These are phyloP conservation scores for Hericium erinaceus DNA, from an alignment of 768 basidiomycete species.

Conservation along the genomic window DNA sequence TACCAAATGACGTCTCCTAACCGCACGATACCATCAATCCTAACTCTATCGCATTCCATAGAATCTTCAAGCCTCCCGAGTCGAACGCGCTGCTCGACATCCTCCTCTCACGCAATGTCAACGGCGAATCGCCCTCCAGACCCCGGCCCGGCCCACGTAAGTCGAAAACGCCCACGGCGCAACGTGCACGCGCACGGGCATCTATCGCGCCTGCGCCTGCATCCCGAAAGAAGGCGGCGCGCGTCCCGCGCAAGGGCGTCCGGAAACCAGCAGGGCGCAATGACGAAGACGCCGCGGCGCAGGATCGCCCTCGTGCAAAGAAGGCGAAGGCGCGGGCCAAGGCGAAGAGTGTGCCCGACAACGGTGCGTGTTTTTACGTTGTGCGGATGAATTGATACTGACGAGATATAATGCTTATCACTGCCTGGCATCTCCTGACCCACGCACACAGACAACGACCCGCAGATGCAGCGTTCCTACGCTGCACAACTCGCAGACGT, in stretches of 20 bases:
- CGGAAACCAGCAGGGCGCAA: background rate
- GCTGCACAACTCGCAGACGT: too few species aligned
- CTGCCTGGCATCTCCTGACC: too few species aligned
- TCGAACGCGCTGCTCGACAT: conserved; percentile 43
- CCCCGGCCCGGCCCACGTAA: background rate
- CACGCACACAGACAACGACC: too few species aligned
- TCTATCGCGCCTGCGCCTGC: background rate
- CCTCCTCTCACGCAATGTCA: conserved; percentile 39
- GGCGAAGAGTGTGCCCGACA: too few species aligned
- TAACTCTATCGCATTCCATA: conserved; percentile 12
- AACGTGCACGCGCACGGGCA: background rate
- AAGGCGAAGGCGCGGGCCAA: too few species aligned
- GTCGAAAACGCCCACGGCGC: background rate
- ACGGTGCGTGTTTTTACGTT: too few species aligned
- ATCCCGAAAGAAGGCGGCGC: background rate
- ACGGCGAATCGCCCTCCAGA: conserved; percentile 38
- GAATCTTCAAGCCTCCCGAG: conserved; percentile 45
- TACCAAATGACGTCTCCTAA: too few species aligned
- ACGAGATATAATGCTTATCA: too few species aligned
- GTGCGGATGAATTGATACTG: too few species aligned
- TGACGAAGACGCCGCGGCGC: too few species aligned
- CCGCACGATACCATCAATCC: background rate
- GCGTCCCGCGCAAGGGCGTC: background rate
- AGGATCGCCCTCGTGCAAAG: too few species aligned
- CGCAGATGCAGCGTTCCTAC: too few species aligned